Conservation (phyloP, 202 grass and related monocot species). For the Zizania palustris region DNA sequence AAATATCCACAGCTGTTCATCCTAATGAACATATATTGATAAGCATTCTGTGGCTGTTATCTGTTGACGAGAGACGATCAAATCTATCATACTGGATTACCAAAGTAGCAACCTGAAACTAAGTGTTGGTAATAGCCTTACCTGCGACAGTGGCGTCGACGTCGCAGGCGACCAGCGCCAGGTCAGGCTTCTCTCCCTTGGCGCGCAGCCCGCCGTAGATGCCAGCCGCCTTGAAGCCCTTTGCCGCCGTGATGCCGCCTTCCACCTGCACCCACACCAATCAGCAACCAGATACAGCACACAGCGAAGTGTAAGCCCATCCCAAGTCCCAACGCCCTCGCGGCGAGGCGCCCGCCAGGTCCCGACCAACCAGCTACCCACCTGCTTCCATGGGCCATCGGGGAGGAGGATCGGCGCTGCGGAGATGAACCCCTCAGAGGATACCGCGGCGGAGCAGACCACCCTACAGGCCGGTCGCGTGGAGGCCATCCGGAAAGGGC, state of each 20-base stretch:
- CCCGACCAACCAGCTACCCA: slow-evolving; percentile 18
- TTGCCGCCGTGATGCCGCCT: slow-evolving; percentile 79
- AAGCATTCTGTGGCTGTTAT: neutral
- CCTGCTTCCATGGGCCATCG: slow-evolving; percentile 87
- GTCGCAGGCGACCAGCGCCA: slow-evolving; percentile 86
- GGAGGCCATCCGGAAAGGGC: slow-evolving; percentile 36
- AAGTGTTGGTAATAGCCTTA: slow-evolving; percentile 18
- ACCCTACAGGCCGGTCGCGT: slow-evolving; percentile 26
- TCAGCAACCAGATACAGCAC: slow-evolving; percentile 34
- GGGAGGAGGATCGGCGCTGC: slow-evolving; percentile 91
- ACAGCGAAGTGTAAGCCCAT: neutral
- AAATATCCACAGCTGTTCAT: neutral
- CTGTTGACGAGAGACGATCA: neutral
- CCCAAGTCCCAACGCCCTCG: slow-evolving; percentile 12
- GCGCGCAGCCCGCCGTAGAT: slow-evolving; percentile 86
- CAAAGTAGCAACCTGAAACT: slow-evolving; percentile 1
- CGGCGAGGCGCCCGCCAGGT: neutral
- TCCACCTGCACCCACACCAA: slow-evolving; percentile 59
- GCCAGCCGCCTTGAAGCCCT: slow-evolving; percentile 88
- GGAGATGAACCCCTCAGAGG: slow-evolving; percentile 50
- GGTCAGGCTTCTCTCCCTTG: slow-evolving; percentile 85
- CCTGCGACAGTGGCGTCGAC: slow-evolving; percentile 80
- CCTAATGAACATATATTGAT: neutral
- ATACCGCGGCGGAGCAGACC: slow-evolving; percentile 43
- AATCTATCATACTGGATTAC: neutral